Conservation (phyloP, 2,329 filamentous ascomycete genomes). For the Xylariaceae sp. region DNA sequence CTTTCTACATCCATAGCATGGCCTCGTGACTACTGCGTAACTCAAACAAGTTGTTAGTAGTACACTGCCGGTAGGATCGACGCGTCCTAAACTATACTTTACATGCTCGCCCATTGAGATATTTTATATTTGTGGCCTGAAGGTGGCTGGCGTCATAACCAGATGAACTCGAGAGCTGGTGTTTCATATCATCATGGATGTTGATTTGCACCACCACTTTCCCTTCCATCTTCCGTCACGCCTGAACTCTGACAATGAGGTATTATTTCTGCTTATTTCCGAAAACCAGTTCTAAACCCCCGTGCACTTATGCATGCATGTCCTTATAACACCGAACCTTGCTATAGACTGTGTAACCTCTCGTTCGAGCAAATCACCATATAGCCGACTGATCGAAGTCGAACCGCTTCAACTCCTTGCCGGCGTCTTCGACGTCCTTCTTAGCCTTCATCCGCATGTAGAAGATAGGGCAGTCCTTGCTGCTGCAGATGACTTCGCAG, state of each 20-base stretch:
- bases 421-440: slow-evolving; percentile 95
- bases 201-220: background rate
- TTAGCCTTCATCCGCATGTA: slow-evolving; percentile 99
- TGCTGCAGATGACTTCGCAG: slow-evolving; percentile 96
- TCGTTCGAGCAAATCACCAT: slow-evolving; percentile 44
- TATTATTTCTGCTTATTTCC: background rate
- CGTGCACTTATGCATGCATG: slow-evolving; percentile 22
- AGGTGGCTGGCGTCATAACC: no score
- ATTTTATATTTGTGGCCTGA: no score
- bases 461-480: slow-evolving; percentile 96
- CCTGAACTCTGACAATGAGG: background rate
- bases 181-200: background rate
- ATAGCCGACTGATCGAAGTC: slow-evolving; percentile 78
- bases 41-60: no score
- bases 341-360: background rate
- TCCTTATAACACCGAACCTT: slow-evolving; percentile 24
- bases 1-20: no score
- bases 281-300: slow-evolving; percentile 8
- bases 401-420: slow-evolving; percentile 87
- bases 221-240: background rate
- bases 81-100: no score
- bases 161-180: no score
- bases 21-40: no score
- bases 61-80: no score
- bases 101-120: no score